A percentile compares a stretch with the other conserved stretches of the same genome.
These are phyloP conservation scores for Aurifilum marmelostoma DNA, from an alignment of 2,329 filamentous ascomycete genomes.

Conservation along the genomic window DNA sequence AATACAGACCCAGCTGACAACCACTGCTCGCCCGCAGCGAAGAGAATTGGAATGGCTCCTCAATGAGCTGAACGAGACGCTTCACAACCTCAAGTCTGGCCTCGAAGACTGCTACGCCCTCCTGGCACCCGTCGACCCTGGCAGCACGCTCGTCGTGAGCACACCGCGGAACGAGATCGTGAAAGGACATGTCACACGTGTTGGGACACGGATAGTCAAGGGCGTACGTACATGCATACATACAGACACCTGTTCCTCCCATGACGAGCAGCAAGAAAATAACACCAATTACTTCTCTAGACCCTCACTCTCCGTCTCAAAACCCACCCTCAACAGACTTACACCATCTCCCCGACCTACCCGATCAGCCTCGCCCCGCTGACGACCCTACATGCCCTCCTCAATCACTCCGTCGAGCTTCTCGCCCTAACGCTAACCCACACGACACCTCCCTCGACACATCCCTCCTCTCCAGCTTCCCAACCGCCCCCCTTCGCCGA, in stretches of 20 bases:
- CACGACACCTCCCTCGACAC: constrained; percentile 27
- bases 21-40: constrained; percentile 39
- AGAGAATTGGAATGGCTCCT: constrained; percentile 61
- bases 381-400: constrained; percentile 70
- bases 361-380: constrained; percentile 70
- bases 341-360: constrained; percentile 52
- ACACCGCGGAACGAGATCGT: constrained; percentile 85
- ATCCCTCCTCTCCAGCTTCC: constrained; percentile 55
- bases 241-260: background rate
- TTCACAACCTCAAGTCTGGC: constrained; percentile 61
- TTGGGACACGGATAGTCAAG: constrained; percentile 89
- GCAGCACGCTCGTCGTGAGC: constrained; percentile 86
- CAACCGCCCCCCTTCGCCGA: constrained; percentile 55
- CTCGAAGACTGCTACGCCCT: constrained; percentile 88
- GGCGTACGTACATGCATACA: constrained; percentile 61
- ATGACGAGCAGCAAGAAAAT: background rate
- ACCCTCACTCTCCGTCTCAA: constrained; percentile 77
- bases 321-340: constrained; percentile 60
- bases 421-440: constrained; percentile 76
- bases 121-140: constrained; percentile 80
- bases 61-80: constrained; percentile 51
- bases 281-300: constrained; percentile 42
- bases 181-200: constrained; percentile 88
- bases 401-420: constrained; percentile 83
- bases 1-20: background rate